Evolutionary conservation across 1,284 basidiomycete genomes (phyloP).

Genomic region (Marasmius tenuissimus): DNA sequence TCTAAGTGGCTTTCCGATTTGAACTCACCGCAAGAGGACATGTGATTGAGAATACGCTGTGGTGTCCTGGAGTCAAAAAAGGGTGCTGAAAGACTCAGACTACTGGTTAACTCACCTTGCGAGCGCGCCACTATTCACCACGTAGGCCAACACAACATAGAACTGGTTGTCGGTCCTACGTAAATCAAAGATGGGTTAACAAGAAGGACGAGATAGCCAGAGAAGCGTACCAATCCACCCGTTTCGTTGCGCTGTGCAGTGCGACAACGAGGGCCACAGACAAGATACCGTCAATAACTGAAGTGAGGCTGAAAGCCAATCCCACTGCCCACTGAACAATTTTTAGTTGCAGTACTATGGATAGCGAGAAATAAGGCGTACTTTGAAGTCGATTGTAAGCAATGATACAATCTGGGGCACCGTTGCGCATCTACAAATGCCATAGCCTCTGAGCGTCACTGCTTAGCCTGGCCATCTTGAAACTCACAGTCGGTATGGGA

Average conservation of each 20-base stretch:
- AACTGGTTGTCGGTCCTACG: neutral
- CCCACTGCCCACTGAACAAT: neutral
- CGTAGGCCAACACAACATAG: neutral
- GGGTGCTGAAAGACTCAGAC: neutral
- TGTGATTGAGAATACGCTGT: neutral
- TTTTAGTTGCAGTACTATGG: neutral
- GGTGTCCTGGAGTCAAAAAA: too few species aligned
- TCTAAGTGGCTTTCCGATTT: neutral
- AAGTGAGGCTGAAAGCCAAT: neutral
- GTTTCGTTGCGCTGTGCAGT: neutral
- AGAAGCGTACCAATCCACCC: neutral
- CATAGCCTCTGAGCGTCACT: too few species aligned
- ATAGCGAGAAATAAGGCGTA: neutral
- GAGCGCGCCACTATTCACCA: neutral
- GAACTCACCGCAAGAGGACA: neutral
- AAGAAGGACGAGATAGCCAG: too few species aligned
- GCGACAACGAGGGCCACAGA: neutral
- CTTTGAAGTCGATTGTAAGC: neutral
- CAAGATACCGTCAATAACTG: neutral
- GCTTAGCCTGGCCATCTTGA: neutral
- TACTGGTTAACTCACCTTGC: neutral
- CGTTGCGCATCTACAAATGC: too few species aligned
- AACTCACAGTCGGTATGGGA: neutral
- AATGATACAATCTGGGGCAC: neutral
- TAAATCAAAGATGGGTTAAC: too few species aligned